phyloP scores from a whole-genome alignment of 2,329 filamentous ascomycete genomes.

The Aspergillus glaucus region DNA sequence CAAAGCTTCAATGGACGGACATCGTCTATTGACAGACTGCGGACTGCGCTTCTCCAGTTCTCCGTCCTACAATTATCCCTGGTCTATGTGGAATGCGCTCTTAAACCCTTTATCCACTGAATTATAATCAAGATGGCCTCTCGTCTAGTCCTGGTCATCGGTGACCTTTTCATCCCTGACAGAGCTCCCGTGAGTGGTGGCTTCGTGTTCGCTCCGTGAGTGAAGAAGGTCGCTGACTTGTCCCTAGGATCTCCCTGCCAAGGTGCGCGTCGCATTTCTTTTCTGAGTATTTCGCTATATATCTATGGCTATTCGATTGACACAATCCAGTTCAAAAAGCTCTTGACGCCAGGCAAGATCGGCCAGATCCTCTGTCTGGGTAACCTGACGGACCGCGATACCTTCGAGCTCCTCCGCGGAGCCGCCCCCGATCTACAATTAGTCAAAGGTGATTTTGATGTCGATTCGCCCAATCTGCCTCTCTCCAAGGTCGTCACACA shows the following conservation, averaged over 20 bases:
- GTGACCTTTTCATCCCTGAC: conserved; percentile 90
- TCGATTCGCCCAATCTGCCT: conserved; percentile 59
- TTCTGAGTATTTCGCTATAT: conserved; percentile 3
- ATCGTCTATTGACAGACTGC: no score
- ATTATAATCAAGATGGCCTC: conserved; percentile 56
- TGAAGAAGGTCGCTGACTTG: background rate
- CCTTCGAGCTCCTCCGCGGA: conserved; percentile 72
- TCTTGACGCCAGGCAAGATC: conserved; percentile 76
- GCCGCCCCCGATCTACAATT: conserved; percentile 66
- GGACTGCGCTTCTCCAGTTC: no score
- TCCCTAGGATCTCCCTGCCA: conserved; percentile 68
- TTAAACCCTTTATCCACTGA: conserved; percentile 13
- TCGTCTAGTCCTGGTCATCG: conserved; percentile 83
- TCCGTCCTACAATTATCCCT: no score
- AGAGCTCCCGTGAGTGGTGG: conserved; percentile 61
- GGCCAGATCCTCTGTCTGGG: conserved; percentile 74
- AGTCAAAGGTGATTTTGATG: conserved; percentile 65
- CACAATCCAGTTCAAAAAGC: conserved; percentile 66
- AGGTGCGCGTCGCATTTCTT: conserved; percentile 50
- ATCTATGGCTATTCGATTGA: conserved; percentile 8
- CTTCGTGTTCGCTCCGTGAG: background rate
- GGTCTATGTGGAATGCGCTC: conserved; percentile 18
- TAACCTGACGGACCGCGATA: conserved; percentile 72
- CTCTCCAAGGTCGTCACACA: conserved; percentile 66
- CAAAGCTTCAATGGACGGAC: no score